phyloP scores from a whole-genome alignment of 2,329 filamentous ascomycete genomes.

The Nemania serpens region DNA sequence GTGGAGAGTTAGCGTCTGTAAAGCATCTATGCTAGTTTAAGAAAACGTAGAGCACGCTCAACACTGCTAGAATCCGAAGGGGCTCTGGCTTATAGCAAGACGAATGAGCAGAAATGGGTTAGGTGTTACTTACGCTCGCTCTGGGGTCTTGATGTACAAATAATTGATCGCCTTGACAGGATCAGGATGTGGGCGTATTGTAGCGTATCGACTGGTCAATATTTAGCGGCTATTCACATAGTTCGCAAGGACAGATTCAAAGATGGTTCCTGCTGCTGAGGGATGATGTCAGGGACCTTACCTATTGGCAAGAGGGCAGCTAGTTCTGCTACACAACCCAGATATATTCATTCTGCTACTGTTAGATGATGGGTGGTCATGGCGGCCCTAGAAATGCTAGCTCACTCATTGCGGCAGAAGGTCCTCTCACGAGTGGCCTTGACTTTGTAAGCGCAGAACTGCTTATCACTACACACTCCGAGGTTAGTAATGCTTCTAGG shows the following conservation, averaged over 20 bases:
- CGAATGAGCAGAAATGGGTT: background rate
- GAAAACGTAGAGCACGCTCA: no score
- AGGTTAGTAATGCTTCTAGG: slow-evolving; percentile 7
- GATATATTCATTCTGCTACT: slow-evolving; percentile 69
- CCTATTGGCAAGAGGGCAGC: slow-evolving; percentile 42
- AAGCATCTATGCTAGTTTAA: no score
- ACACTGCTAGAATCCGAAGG: no score
- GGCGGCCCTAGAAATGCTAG: background rate
- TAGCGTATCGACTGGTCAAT: slow-evolving; percentile 27
- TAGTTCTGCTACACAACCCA: slow-evolving; percentile 63
- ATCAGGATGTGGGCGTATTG: slow-evolving; percentile 27
- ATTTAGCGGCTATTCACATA: slow-evolving; percentile 4
- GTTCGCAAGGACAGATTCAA: no score
- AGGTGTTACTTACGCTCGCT: slow-evolving; percentile 47
- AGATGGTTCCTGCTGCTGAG: no score
- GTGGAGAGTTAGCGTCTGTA: slow-evolving; percentile 55
- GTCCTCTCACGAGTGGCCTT: slow-evolving; percentile 76
- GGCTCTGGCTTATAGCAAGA: background rate
- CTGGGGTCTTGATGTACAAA: slow-evolving; percentile 95
- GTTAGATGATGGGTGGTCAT: background rate
- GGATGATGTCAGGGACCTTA: slow-evolving; percentile 12
- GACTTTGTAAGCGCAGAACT: slow-evolving; percentile 70
- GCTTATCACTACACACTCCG: slow-evolving; percentile 63
- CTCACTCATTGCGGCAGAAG: slow-evolving; percentile 86
- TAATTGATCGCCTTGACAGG: slow-evolving; percentile 83